Conservation (phyloP, 2,329 filamentous ascomycete species). For the Drechmeria coniospora region DNA sequence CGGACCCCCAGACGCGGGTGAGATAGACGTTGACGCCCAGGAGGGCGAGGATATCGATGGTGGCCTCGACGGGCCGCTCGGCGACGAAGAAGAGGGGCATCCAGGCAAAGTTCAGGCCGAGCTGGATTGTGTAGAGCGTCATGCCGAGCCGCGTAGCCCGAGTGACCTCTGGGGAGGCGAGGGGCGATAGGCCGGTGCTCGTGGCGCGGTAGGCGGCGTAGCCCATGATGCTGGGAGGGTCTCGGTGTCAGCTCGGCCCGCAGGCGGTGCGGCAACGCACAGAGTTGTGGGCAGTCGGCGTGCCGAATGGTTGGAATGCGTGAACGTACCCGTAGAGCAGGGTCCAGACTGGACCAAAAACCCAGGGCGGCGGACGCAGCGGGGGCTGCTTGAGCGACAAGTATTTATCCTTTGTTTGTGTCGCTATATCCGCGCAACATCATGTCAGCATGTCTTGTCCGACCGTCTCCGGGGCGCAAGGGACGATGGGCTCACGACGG, state of each 20-base stretch:
- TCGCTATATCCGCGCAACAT: slow-evolving; percentile 32
- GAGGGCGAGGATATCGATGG: slow-evolving; percentile 59
- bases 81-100: slow-evolving; percentile 86
- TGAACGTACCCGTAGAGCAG: slow-evolving; percentile 39
- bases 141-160: slow-evolving; percentile 50
- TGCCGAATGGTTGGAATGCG: too few species aligned
- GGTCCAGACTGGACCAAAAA: slow-evolving; percentile 53
- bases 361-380: slow-evolving; percentile 40
- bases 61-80: slow-evolving; percentile 57
- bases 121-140: slow-evolving; percentile 72
- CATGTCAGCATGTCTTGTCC: too few species aligned
- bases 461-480: not conserved
- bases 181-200: slow-evolving; percentile 42
- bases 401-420: slow-evolving; percentile 47
- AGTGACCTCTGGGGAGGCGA: slow-evolving; percentile 36
- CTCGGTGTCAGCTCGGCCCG: not conserved
- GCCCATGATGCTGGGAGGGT: slow-evolving; percentile 49
- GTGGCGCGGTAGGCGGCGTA: slow-evolving; percentile 75
- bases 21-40: slow-evolving; percentile 59
- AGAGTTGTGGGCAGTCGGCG: too few species aligned
- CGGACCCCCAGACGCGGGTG: slow-evolving; percentile 57
- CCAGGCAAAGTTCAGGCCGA: slow-evolving; percentile 74
- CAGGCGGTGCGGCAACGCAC: too few species aligned
- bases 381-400: slow-evolving; percentile 51
- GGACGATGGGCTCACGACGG: slow-evolving; percentile 34